phyloP scores from a whole-genome alignment of 129 eudicot species.

The Arctium minus region DNA sequence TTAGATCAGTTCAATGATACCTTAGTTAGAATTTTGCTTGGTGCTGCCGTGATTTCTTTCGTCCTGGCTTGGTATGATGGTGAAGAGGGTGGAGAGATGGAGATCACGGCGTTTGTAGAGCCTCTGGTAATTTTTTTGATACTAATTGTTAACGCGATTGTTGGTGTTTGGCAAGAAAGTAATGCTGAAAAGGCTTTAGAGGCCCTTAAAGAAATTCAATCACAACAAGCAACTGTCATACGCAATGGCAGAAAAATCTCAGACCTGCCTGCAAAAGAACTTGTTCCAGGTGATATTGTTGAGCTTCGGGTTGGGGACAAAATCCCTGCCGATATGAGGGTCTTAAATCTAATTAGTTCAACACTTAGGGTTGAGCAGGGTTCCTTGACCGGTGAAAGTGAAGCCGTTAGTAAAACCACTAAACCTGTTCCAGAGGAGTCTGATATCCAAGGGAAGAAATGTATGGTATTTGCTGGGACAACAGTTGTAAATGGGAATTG shows the following conservation, averaged over 20 bases:
- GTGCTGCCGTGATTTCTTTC: constrained; percentile 80
- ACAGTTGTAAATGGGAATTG: constrained; percentile 89
- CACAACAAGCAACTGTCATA: constrained; percentile 57
- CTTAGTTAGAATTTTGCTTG: constrained; percentile 71
- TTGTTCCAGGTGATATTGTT: constrained; percentile 93
- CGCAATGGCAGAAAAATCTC: constrained; percentile 50
- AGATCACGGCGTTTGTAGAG: constrained; percentile 75
- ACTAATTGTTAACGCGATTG: constrained; percentile 71
- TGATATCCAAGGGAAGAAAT: constrained; percentile 80
- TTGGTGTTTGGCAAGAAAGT: constrained; percentile 95
- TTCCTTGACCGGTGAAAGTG: constrained; percentile 86
- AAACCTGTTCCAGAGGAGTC: constrained; percentile 57
- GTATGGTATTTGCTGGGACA: constrained; percentile 95
- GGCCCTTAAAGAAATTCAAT: constrained; percentile 87
- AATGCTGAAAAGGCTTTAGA: constrained; percentile 92
- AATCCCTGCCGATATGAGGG: constrained; percentile 89
- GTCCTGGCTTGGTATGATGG: constrained; percentile 83
- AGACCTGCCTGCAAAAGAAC: constrained; percentile 73
- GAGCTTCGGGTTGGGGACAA: constrained; percentile 85
- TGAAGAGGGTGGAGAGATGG: constrained; percentile 73
- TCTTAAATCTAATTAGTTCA: constrained; percentile 60
- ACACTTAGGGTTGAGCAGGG: constrained; percentile 87
- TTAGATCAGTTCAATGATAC: constrained; percentile 85
- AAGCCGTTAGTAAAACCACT: constrained; percentile 73
- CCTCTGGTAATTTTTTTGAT: constrained; percentile 82